Conservation (phyloP, 176 grass and related monocot species). For the Stipa capillata region DNA sequence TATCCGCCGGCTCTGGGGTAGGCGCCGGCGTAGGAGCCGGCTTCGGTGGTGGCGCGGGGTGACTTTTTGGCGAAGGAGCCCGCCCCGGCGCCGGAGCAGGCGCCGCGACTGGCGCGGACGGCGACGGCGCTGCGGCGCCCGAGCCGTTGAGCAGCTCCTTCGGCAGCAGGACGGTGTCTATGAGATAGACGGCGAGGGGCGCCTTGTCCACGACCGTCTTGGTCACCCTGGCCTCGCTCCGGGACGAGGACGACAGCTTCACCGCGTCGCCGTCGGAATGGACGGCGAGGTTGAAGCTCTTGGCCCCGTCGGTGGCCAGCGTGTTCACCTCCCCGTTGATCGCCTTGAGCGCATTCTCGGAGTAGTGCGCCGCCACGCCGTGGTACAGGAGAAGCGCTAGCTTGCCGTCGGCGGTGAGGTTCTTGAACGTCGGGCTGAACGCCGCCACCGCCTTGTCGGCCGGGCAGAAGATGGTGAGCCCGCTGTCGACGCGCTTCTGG, state of each 20-base stretch:
- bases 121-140: background rate
- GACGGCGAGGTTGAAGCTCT: slow-evolving; percentile 26
- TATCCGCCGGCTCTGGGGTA: background rate
- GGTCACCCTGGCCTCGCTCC: background rate
- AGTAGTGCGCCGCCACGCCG: slow-evolving; percentile 34
- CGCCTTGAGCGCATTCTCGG: slow-evolving; percentile 24
- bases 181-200: slow-evolving; percentile 15
- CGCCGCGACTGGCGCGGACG: background rate
- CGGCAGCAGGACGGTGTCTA: slow-evolving; percentile 16
- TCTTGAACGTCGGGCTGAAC: slow-evolving; percentile 41
- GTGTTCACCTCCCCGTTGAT: slow-evolving; percentile 43
- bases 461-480: slow-evolving; percentile 65
- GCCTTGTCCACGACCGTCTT: background rate
- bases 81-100: background rate
- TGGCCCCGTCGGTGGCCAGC: slow-evolving; percentile 19
- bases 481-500: background rate
- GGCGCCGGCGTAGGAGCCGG: background rate
- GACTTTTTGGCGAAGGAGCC: background rate
- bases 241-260: background rate
- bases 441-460: slow-evolving; percentile 21
- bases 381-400: slow-evolving; percentile 47
- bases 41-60: background rate
- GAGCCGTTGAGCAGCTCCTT: slow-evolving; percentile 6
- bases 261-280: background rate
- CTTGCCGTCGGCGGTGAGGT: slow-evolving; percentile 28